Evolutionary conservation across 345 rosid species (phyloP).

Genomic region (Fremontodendron californicum): DNA sequence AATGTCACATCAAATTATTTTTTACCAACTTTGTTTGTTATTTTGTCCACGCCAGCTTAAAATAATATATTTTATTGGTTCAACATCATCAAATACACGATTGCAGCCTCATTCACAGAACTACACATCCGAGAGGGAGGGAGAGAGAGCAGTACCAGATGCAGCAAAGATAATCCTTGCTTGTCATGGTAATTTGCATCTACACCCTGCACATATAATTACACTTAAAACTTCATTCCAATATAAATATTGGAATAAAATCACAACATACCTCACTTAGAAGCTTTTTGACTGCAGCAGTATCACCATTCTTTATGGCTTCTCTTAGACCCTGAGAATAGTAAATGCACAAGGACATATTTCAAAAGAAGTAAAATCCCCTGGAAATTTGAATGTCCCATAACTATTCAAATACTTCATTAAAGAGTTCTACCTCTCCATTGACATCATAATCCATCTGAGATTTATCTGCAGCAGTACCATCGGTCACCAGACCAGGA

Average conservation of each 20-base stretch:
- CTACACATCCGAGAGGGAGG: neutral
- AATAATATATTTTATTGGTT: too few relatives aligned
- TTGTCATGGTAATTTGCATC: conserved; percentile 85
- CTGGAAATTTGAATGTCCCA: conserved; percentile 1
- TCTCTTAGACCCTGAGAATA: conserved; percentile 74
- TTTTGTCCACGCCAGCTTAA: too few relatives aligned
- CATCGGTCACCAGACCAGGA: conserved; percentile 42
- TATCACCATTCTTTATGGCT: conserved; percentile 86
- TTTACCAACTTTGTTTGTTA: too few relatives aligned
- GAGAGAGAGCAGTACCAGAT: conserved; percentile 45
- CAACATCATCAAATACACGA: too few relatives aligned
- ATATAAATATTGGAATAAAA: neutral
- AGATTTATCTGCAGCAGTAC: conserved; percentile 33
- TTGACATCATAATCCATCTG: conserved; percentile 66
- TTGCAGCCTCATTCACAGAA: neutral
- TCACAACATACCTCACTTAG: conserved; percentile 53
- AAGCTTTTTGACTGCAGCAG: conserved; percentile 72
- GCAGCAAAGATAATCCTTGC: conserved; percentile 86
- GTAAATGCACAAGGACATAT: conserved; percentile 6
- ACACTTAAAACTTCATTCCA: conserved; percentile 12
- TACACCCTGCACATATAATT: conserved; percentile 52
- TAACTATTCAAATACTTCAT: neutral
- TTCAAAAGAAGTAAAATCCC: neutral
- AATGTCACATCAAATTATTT: too few relatives aligned
- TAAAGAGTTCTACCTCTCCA: conserved; percentile 47